Evolutionary conservation across 768 basidiomycete species (phyloP).

Genomic region (Pluteus cervinus): DNA sequence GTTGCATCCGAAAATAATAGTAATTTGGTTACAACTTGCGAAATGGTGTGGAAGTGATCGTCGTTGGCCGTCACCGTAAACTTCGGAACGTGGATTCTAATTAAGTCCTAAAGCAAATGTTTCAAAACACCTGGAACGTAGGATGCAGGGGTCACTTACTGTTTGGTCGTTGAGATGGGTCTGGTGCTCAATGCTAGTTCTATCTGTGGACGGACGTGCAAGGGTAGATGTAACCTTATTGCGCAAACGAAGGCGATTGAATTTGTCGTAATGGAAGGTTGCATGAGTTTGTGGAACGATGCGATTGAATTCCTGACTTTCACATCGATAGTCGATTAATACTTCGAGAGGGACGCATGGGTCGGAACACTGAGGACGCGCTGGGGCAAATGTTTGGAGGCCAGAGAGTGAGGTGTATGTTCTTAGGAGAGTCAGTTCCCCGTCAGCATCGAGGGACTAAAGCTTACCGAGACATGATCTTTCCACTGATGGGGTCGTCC

Average conservation of each 20-base stretch:
- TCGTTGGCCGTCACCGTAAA: slow-evolving; percentile 85
- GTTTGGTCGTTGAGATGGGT: slow-evolving; percentile 30
- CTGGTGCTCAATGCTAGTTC: slow-evolving; percentile 14
- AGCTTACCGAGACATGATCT: slow-evolving; percentile 78
- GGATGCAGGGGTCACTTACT: slow-evolving; percentile 12
- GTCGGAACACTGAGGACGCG: slow-evolving; percentile 31
- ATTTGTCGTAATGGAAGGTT: slow-evolving; percentile 86
- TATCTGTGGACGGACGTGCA: slow-evolving; percentile 31
- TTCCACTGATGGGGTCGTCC: slow-evolving; percentile 80
- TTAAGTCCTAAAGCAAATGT: slow-evolving; percentile 54
- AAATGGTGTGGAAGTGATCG: slow-evolving; percentile 77
- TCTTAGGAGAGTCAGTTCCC: slow-evolving; percentile 29
- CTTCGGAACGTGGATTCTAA: slow-evolving; percentile 75
- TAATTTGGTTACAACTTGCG: slow-evolving; percentile 80
- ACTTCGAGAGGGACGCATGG: slow-evolving; percentile 85
- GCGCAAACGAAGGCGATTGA: slow-evolving; percentile 83
- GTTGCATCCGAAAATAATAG: slow-evolving; percentile 87
- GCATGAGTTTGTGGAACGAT: slow-evolving; percentile 87
- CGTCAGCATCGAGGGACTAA: background rate
- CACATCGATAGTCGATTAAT: slow-evolving; percentile 77
- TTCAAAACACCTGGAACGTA: background rate
- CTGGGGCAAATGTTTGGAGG: slow-evolving; percentile 84
- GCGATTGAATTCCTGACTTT: slow-evolving; percentile 79
- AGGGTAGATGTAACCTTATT: slow-evolving; percentile 57
- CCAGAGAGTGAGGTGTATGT: slow-evolving; percentile 75